Evolutionary conservation across 176 grass and related monocot species (phyloP), one percentile per base, ranked within the genome.

Genomic region (Elaeis guineensis): DNA sequence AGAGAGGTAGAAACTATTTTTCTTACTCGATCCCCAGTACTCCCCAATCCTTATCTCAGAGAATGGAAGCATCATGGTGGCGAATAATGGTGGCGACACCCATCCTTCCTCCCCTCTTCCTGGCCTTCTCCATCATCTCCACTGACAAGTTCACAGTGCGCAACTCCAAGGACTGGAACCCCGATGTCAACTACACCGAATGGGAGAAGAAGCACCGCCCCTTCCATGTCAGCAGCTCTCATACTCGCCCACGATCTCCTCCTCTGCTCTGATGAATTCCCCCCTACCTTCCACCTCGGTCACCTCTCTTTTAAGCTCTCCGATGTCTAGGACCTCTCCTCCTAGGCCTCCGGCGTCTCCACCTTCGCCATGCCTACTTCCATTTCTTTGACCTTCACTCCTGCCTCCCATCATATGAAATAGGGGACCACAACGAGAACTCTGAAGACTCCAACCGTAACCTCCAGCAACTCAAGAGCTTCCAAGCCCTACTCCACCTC

Each of bases 291-390:
- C 55, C 66, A 62, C 61, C 75, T 90, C 3, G 87, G 84, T 11
- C 83, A 84, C 55, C 78, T 98, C 30, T 84, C 87, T 0, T 98
- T 98, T 59, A 87, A 98, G 64, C 85, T 92, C 73, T 86, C 84
- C 18, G 93, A 98, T 23, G 89, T 98, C 70, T 70, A 23, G 17
- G 93, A 89, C 4, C 50, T 76, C 19, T 61, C 76, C 17, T 39
- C 83, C 16, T 72, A 51, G 3, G 54, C 87, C 3, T 77, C 63
- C 0, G 81, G 65, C 2, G 23, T 89, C 73, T 78, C 93, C 9
- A 67, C 81, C 25, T 91, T 98, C 68, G 67, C 57, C 86, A 84
- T 60, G 84, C 87, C 6, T 97, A 97, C 61, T 97, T 97, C 84
- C 74, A 67, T 62, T 97, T 91, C 82, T 84, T 97, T 52, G 81